Percentiles rank a stretch among this genome's conserved stretches.
phyloP scores from a whole-genome alignment of 306 rosid species.

The Prunus campanulata region DNA sequence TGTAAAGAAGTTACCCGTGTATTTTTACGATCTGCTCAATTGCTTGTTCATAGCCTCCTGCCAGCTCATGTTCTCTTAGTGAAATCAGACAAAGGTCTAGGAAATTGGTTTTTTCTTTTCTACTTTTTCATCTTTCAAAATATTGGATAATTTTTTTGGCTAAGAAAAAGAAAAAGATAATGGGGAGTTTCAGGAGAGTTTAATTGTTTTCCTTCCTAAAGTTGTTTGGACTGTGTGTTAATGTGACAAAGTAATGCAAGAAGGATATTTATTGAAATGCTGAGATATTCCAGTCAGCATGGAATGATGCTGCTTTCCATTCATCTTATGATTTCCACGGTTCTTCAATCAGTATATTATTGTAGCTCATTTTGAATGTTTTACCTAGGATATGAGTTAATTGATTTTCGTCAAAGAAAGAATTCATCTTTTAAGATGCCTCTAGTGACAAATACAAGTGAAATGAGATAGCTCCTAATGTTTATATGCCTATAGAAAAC shows the following conservation, averaged over 20 bases:
- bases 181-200: not conserved
- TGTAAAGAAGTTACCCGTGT: not conserved
- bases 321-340: not conserved
- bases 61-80: not conserved
- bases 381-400: no score
- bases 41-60: not conserved
- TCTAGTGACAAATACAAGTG: not conserved
- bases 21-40: not conserved
- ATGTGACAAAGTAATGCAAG: not conserved
- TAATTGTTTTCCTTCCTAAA: not conserved
- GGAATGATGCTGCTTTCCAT: not conserved
- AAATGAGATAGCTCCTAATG: not conserved
- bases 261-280: not conserved
- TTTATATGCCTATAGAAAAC: not conserved
- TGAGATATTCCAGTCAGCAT: not conserved
- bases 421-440: not conserved
- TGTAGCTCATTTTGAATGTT: not conserved
- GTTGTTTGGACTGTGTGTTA: not conserved
- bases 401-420: not conserved
- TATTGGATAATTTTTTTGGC: not conserved
- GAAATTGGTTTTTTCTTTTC: not conserved
- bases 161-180: no score
- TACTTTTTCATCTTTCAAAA: not conserved
- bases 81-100: not conserved
- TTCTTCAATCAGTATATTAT: not conserved